Percentiles rank a stretch among this genome's conserved stretches.
Conservation (phyloP, 1,284 basidiomycete genomes). For the Trametes sp. region DNA sequence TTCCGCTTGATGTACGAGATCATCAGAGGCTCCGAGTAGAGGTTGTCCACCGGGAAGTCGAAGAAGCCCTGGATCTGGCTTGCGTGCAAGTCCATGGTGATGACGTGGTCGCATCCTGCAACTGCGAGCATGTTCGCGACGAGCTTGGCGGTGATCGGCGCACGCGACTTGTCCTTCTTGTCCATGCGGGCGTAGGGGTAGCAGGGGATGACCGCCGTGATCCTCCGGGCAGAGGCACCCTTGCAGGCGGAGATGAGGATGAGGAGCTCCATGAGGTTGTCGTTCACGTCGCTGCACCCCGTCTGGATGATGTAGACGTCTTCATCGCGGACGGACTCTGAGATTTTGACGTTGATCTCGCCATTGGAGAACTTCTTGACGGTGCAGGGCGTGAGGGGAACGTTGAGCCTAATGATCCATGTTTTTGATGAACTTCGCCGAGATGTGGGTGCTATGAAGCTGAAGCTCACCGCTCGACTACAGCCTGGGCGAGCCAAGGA, state of each 20-base stretch:
- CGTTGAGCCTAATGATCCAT: conserved; percentile 77
- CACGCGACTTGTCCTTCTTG: conserved; percentile 97
- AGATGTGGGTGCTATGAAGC: conserved; percentile 51
- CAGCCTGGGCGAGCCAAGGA: conserved; percentile 93
- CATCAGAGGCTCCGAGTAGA: conserved; percentile 91
- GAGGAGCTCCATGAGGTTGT: conserved; percentile 91
- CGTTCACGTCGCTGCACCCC: conserved; percentile 80
- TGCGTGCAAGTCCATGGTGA: conserved; percentile 98
- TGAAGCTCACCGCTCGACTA: conserved; percentile 92
- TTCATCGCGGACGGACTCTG: conserved; percentile 96
- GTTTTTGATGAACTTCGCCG: conserved; percentile 46
- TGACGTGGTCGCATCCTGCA: conserved; percentile 98
- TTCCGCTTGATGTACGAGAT: conserved; percentile 89
- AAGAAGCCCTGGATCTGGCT: conserved; percentile 99
- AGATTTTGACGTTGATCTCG: conserved; percentile 92
- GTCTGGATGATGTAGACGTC: conserved; percentile 97
- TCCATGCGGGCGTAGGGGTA: conserved; percentile 98
- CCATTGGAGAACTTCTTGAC: conserved; percentile 97
- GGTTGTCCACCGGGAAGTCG: conserved; percentile 98
- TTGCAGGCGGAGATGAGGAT: conserved; percentile 95
- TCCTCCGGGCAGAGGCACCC: conserved; percentile 94
- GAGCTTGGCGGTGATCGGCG: conserved; percentile 98
- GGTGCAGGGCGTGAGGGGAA: conserved; percentile 88
- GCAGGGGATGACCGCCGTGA: conserved; percentile 98
- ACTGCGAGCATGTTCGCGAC: conserved; percentile 98